Conservation (phyloP, 352 stramenopile genomes). For the Thraustotheca clavata region DNA sequence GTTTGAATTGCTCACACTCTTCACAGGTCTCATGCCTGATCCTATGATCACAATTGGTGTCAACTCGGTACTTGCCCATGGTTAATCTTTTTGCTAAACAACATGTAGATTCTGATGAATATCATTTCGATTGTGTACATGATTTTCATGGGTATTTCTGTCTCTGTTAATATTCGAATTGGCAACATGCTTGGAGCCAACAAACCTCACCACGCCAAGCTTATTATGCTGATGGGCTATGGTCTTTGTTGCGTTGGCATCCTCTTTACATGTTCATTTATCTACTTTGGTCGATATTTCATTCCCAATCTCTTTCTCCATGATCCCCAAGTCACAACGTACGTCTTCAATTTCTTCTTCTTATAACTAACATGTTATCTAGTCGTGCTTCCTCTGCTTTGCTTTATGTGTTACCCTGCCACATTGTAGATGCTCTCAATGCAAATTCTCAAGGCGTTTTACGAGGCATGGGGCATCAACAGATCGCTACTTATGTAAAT, state of each 20-base stretch:
- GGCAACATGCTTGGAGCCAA: slow-evolving; percentile 66
- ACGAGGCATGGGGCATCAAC: slow-evolving; percentile 48
- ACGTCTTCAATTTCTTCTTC: background rate
- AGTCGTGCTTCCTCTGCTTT: slow-evolving; percentile 22
- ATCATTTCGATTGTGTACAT: slow-evolving; percentile 62
- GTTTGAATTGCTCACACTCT: slow-evolving; percentile 63
- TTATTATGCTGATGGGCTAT: slow-evolving; percentile 28
- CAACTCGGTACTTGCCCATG: slow-evolving; percentile 36
- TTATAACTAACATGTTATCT: background rate
- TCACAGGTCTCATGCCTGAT: slow-evolving; percentile 52
- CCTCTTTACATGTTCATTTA: background rate
- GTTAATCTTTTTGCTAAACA: background rate
- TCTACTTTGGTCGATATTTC: background rate
- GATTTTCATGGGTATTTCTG: slow-evolving; percentile 55
- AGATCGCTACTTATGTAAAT: slow-evolving; percentile 57
- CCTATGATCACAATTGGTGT: slow-evolving; percentile 54
- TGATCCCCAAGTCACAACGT: background rate
- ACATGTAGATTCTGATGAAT: slow-evolving; percentile 46
- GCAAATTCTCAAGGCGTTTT: slow-evolving; percentile 56
- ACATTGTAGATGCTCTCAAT: slow-evolving; percentile 65
- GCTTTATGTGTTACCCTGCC: slow-evolving; percentile 44
- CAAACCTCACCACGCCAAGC: slow-evolving; percentile 36
- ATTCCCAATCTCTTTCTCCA: slow-evolving; percentile 7
- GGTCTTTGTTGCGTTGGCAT: slow-evolving; percentile 23
- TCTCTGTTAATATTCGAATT: slow-evolving; percentile 59